Conservation (phyloP, 129 eudicot species). For the Flaveria ramosissima region DNA sequence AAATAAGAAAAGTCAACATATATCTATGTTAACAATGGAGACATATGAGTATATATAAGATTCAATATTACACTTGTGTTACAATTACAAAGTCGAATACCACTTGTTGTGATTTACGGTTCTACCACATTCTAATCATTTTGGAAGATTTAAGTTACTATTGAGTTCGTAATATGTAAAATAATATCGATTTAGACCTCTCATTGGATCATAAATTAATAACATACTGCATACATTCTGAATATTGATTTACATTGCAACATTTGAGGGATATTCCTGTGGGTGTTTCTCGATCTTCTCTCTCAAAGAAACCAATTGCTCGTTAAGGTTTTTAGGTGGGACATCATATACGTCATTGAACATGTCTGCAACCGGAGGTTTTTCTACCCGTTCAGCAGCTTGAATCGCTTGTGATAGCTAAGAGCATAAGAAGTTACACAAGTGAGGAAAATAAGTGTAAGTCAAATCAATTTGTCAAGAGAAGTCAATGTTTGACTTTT, state of each 20-base stretch:
- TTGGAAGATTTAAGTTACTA: background rate
- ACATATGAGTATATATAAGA: background rate
- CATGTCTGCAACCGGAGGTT: slow-evolving; percentile 60
- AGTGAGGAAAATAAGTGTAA: slow-evolving; percentile 2
- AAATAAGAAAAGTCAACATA: background rate
- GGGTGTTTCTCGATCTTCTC: slow-evolving; percentile 44
- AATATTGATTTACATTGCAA: slow-evolving; percentile 26
- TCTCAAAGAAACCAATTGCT: slow-evolving; percentile 60
- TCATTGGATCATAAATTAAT: background rate
- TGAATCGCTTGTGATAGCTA: slow-evolving; percentile 74
- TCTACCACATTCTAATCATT: background rate
- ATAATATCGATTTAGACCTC: slow-evolving; percentile 8
- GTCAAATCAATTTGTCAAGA: slow-evolving; percentile 3
- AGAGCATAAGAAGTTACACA: background rate
- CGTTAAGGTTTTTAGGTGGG: slow-evolving; percentile 56
- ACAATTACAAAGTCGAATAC: background rate
- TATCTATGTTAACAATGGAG: background rate
- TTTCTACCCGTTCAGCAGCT: slow-evolving; percentile 64
- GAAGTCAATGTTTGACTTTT: background rate
- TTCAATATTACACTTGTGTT: background rate
- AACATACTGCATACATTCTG: background rate
- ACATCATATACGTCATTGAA: slow-evolving; percentile 75
- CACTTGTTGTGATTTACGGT: background rate
- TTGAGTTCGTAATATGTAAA: slow-evolving; percentile 11
- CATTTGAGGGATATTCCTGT: slow-evolving; percentile 49